Evolutionary conservation across 2,329 filamentous ascomycete genomes (phyloP).

Genomic region (Bipolaris victoriae): DNA sequence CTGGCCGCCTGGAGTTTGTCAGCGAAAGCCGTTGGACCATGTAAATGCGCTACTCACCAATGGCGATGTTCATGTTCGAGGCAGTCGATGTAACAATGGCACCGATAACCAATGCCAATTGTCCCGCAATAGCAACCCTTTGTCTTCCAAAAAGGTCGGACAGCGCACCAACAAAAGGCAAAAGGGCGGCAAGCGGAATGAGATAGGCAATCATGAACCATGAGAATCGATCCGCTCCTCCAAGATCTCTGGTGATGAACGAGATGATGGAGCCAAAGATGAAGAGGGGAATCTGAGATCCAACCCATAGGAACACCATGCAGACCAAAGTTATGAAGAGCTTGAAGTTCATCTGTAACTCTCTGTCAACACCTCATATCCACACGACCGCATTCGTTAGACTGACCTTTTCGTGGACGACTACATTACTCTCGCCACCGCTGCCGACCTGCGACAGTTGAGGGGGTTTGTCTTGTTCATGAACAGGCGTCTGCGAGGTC

Average conservation of each 20-base stretch:
- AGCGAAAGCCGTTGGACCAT: not conserved
- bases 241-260: slow-evolving; percentile 65
- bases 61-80: slow-evolving; percentile 39
- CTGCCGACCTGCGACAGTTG: slow-evolving; percentile 18
- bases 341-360: slow-evolving; percentile 40
- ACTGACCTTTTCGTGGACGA: slow-evolving; percentile 35
- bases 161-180: slow-evolving; percentile 66
- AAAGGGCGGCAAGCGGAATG: slow-evolving; percentile 63
- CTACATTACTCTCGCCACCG: slow-evolving; percentile 22
- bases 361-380: not conserved
- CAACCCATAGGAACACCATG: slow-evolving; percentile 67
- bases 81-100: slow-evolving; percentile 39
- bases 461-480: slow-evolving; percentile 29
- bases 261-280: slow-evolving; percentile 51
- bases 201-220: slow-evolving; percentile 61
- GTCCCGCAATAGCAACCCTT: slow-evolving; percentile 41
- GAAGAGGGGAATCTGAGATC: slow-evolving; percentile 64
- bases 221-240: slow-evolving; percentile 65
- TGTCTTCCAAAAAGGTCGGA: slow-evolving; percentile 44
- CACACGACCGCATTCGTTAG: not conserved
- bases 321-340: slow-evolving; percentile 62
- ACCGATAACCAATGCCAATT: slow-evolving; percentile 48
- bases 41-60: slow-evolving; percentile 25
- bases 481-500: slow-evolving; percentile 20
- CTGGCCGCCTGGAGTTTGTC: slow-evolving; percentile 27